Evolutionary conservation across 257 asterid species (phyloP).

Genomic region (Nicotiana knightiana): DNA sequence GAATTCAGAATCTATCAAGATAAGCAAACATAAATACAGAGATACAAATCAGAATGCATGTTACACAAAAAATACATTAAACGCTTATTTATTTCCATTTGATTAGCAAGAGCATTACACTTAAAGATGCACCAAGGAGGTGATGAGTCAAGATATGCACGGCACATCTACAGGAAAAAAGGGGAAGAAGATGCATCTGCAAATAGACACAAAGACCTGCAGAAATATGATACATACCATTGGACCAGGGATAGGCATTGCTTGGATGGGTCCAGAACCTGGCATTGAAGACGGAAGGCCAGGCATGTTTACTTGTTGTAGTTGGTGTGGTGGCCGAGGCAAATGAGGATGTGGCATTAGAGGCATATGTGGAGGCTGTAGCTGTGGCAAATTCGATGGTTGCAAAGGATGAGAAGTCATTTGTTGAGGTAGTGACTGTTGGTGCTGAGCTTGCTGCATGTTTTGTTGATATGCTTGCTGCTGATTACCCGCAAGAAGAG

Average conservation of each 20-base stretch:
- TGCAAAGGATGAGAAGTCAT: conserved; percentile 56
- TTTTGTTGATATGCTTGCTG: conserved; percentile 85
- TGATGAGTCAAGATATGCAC: neutral
- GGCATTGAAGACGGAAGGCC: conserved; percentile 58
- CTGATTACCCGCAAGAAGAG: conserved; percentile 66
- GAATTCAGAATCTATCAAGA: neutral
- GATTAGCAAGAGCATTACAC: neutral
- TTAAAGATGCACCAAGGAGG: neutral
- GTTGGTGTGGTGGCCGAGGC: conserved; percentile 75
- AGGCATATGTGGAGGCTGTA: conserved; percentile 71
- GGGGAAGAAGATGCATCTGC: neutral
- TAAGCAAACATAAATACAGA: neutral
- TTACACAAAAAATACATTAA: neutral
- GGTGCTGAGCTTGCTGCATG: conserved; percentile 54
- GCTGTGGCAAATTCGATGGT: conserved; percentile 60
- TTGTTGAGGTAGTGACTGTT: conserved; percentile 53
- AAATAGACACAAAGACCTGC: neutral
- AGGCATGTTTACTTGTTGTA: conserved; percentile 52
- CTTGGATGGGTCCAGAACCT: conserved; percentile 44
- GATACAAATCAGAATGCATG: neutral
- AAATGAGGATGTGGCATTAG: conserved; percentile 63
- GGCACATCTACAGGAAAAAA: neutral
- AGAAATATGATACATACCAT: conserved; percentile 37
- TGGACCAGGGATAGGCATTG: conserved; percentile 52
- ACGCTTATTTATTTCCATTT: neutral